A percentile compares a stretch with the other conserved stretches of the same genome.
Conservation (phyloP, 306 rosid genomes). For the Castanopsis chinensis region DNA sequence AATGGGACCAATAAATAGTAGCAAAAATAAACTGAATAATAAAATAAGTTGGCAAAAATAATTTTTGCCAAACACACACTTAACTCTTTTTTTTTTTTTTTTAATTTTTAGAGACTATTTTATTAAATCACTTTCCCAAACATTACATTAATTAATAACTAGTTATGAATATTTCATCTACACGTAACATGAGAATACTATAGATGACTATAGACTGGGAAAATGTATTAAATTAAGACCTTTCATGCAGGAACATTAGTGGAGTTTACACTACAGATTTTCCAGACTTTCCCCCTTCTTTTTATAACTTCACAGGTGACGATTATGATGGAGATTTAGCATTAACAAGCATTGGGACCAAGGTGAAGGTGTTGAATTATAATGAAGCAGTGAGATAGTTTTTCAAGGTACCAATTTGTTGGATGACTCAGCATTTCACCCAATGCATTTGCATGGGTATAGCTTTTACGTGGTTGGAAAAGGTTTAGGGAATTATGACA, state of each 20-base stretch:
- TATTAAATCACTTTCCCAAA: too few species aligned
- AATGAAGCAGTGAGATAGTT: constrained; percentile 6
- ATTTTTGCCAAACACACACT: too few species aligned
- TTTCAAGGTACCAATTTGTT: constrained; percentile 15
- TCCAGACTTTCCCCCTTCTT: background rate
- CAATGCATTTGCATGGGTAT: constrained; percentile 19
- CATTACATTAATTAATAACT: too few species aligned
- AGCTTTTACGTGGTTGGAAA: background rate
- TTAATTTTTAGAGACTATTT: too few species aligned
- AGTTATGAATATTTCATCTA: too few species aligned
- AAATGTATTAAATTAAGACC: background rate
- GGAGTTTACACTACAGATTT: constrained; percentile 6
- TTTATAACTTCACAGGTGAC: constrained; percentile 5
- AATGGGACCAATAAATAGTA: too few species aligned
- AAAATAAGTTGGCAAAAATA: too few species aligned
- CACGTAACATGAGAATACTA: too few species aligned
- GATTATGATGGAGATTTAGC: too few species aligned
- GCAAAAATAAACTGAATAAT: too few species aligned
- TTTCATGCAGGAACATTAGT: background rate
- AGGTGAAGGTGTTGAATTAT: constrained; percentile 13
- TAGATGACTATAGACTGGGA: too few species aligned
- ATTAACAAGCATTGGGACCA: background rate
- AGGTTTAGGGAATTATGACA: background rate
- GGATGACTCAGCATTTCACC: background rate
- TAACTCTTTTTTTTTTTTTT: too few species aligned